Evolutionary conservation across 148 eudicot species (phyloP).

Genomic region (Rhododendron vialii): DNA sequence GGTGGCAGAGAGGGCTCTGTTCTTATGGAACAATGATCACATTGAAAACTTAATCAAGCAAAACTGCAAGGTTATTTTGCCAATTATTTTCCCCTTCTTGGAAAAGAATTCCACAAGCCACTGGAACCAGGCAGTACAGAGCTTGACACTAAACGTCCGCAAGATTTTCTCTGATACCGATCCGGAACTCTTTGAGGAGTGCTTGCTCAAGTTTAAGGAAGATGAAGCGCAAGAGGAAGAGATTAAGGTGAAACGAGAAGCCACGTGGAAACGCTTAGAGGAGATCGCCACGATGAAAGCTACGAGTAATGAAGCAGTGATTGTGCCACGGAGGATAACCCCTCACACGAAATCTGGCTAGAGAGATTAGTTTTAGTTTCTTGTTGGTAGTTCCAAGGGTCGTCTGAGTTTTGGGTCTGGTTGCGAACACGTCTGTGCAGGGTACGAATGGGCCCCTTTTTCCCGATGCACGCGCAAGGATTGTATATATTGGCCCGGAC

Average conservation of each 20-base stretch:
- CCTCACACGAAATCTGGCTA: constrained; percentile 10
- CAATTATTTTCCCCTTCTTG: constrained; percentile 27
- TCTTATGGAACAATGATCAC: constrained; percentile 52
- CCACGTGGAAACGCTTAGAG: constrained; percentile 30
- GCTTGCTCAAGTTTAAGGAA: constrained; percentile 25
- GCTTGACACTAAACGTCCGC: constrained; percentile 31
- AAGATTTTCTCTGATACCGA: constrained; percentile 30
- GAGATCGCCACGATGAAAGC: constrained; percentile 28
- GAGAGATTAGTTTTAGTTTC: constrained; percentile 5
- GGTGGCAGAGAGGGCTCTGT: constrained; percentile 60
- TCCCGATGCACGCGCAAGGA: background rate
- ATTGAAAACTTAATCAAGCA: constrained; percentile 45
- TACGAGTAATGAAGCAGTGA: constrained; percentile 28
- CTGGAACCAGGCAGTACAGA: constrained; percentile 39
- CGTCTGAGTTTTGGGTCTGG: constrained; percentile 2
- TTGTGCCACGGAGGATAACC: constrained; percentile 10
- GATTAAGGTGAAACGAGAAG: constrained; percentile 21
- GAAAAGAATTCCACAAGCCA: constrained; percentile 28
- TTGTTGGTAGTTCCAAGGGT: background rate
- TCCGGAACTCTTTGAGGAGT: constrained; percentile 32
- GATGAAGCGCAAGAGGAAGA: constrained; percentile 26
- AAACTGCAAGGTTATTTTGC: constrained; percentile 40
- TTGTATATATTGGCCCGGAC: constrained; percentile 14
- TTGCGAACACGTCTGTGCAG: background rate
- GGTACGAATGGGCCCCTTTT: background rate